Base-by-base conservation (phyloP, 495 filamentous ascomycete species). In the Friedmanniomyces simplex region DNA sequence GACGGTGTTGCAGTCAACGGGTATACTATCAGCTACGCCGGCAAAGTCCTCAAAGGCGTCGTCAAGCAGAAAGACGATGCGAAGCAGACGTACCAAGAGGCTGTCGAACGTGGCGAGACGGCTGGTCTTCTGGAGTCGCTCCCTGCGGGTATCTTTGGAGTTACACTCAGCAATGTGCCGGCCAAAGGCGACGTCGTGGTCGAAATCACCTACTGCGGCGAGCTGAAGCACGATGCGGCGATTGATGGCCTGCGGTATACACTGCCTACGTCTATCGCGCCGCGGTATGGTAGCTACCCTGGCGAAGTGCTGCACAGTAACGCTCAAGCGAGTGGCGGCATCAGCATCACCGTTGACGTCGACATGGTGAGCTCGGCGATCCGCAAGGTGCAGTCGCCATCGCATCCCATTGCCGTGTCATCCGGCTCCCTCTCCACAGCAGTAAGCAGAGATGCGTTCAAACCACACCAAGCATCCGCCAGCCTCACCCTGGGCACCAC, bases 151-250 rank as follows among this genome's bases (percentile, higher is more conserved):
- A 75, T 84, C 21, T 86, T 87, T 71, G 79, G 73, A 24, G 81
- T 80, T 0, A 80, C 76, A 3, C 65, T 87, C 1, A 83, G 82
- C 25, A 87, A 86, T 60, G 74, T 87, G 28, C 80, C 80, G 0
- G 73, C 78, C 0, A 72, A 73, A 1, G 70, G 69, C 10, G 74
- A 66, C 16, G 72, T 86, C 11, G 52, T 75, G 11, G 75, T 87
- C 13, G 74, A 79, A 28, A 78, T 87, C 56, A 79, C 76, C 2
- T 86, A 86, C 62, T 66, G 85, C 1, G 79, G 80, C 14, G 84
- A 88, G 63, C 69, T 88, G 58, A 85, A 85, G 66, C 77, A 85
- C 61, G 81, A 86, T 64, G 72, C 74, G 47, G 79, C 80, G 50
- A 70, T 73, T 1, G 78, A 87, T 65, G 81, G 82, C 14, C 76